phyloP scores from a whole-genome alignment of 31 red algal genomes.

The Bonnemaisonia californica region DNA sequence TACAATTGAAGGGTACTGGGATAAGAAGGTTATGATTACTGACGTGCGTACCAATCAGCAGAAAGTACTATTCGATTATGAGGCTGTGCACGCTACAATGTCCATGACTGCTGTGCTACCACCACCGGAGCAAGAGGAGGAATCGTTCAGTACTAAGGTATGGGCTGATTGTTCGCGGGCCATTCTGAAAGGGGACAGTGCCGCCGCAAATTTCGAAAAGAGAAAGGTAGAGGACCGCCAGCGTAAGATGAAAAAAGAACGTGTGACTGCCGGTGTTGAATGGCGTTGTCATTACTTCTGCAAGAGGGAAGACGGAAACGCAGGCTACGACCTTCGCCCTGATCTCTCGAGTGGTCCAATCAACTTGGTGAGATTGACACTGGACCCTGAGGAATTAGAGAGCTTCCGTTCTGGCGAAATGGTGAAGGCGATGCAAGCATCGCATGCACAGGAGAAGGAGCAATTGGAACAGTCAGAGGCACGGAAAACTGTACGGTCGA shows the following conservation, averaged over 20 bases:
- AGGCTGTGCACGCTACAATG: constrained; percentile 58
- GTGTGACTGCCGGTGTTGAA: constrained; percentile 33
- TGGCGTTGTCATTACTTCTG: constrained; percentile 82
- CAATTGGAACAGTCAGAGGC: not conserved
- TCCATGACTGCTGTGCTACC: constrained; percentile 81
- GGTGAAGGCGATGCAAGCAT: constrained; percentile 46
- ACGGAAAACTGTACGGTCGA: not conserved
- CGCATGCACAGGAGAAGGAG: constrained; percentile 25
- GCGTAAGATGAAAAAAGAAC: constrained; percentile 67
- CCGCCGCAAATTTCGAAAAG: constrained; percentile 77
- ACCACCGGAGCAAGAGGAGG: constrained; percentile 59
- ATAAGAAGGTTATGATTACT: constrained; percentile 72
- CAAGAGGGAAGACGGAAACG: constrained; percentile 42
- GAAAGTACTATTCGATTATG: constrained; percentile 78
- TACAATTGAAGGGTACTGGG: constrained; percentile 83
- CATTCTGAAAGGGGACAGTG: constrained; percentile 65
- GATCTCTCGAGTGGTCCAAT: constrained; percentile 11
- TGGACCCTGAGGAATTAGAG: constrained; percentile 33
- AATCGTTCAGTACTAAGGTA: constrained; percentile 65
- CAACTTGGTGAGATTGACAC: constrained; percentile 29
- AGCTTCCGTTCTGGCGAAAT: constrained; percentile 52
- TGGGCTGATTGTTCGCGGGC: constrained; percentile 82
- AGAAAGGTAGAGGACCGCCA: constrained; percentile 89
- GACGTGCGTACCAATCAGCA: constrained; percentile 58
- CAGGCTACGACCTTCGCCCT: constrained; percentile 41